Percentiles rank a stretch among this genome's conserved stretches.
These are phyloP conservation scores for Gymnopus androsaceus DNA, from an alignment of 1,284 basidiomycete species.

Conservation along the genomic window DNA sequence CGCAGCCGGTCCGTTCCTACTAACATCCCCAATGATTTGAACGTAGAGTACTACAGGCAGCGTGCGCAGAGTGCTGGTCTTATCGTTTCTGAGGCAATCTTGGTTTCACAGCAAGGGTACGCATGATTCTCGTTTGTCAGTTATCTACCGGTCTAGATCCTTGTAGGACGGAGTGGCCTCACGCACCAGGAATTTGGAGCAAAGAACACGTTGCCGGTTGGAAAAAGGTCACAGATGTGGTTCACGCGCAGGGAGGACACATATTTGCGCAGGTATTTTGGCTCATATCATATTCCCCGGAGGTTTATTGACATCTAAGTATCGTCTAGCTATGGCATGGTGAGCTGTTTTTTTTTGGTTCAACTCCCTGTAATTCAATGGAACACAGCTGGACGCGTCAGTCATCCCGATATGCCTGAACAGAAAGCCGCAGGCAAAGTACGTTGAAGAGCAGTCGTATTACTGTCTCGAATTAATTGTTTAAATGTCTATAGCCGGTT, in stretches of 20 bases:
- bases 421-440: constrained; percentile 20
- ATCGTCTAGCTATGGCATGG: constrained; percentile 33
- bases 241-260: constrained; percentile 37
- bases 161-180: constrained; percentile 38
- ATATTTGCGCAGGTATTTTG: constrained; percentile 32
- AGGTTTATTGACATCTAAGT: neutral
- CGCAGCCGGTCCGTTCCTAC: constrained; percentile 31
- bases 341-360: constrained; percentile 19
- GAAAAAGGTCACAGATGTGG: constrained; percentile 39
- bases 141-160: neutral
- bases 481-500: constrained; percentile 29
- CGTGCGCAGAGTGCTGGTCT: constrained; percentile 42
- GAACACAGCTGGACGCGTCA: constrained; percentile 36
- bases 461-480: neutral
- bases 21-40: constrained; percentile 38
- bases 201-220: constrained; percentile 38
- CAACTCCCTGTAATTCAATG: constrained; percentile 22
- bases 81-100: constrained; percentile 46
- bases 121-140: constrained; percentile 5
- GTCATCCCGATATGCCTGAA: constrained; percentile 37
- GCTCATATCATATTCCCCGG: neutral
- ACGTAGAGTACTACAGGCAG: constrained; percentile 48
- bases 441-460: neutral
- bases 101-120: constrained; percentile 43
- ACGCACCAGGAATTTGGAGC: constrained; percentile 43